Percentiles rank a stretch among this genome's conserved stretches.
phyloP scores from a whole-genome alignment of 768 basidiomycete genomes.

The Phlebiopsis gigantea region DNA sequence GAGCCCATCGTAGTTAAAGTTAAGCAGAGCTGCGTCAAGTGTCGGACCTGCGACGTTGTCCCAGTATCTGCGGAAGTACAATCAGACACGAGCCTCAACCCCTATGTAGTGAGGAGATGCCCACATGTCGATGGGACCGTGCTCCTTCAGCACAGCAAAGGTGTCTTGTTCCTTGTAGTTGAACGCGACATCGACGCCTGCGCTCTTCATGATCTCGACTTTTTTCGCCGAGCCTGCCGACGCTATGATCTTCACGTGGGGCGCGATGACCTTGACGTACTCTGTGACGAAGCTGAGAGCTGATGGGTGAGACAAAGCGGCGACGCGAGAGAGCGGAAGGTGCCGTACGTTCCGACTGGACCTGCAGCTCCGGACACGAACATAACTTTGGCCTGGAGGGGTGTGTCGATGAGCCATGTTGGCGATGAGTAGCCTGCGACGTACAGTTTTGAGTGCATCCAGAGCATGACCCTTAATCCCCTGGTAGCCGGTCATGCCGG shows the following conservation, averaged over 20 bases:
- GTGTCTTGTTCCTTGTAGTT: slow-evolving; percentile 60
- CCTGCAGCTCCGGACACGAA: slow-evolving; percentile 40
- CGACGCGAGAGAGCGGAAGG: neutral
- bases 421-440: neutral
- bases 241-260: slow-evolving; percentile 49
- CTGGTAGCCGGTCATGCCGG: slow-evolving; percentile 23
- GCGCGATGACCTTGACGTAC: slow-evolving; percentile 31
- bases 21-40: neutral
- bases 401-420: neutral
- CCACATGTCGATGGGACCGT: slow-evolving; percentile 50
- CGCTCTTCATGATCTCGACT: slow-evolving; percentile 46
- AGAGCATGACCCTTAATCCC: slow-evolving; percentile 32
- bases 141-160: slow-evolving; percentile 39
- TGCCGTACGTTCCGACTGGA: slow-evolving; percentile 54
- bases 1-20: neutral
- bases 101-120: too few species aligned
- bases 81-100: neutral
- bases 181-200: slow-evolving; percentile 60
- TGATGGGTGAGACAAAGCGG: neutral
- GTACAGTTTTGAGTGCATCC: slow-evolving; percentile 32
- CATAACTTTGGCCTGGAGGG: slow-evolving; percentile 36
- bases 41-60: slow-evolving; percentile 9
- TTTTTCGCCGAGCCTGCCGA: slow-evolving; percentile 65
- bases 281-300: slow-evolving; percentile 28
- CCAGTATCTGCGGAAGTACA: slow-evolving; percentile 5